Evolutionary conservation across 768 basidiomycete genomes (phyloP).

Genomic region (Mycena leptocephala): DNA sequence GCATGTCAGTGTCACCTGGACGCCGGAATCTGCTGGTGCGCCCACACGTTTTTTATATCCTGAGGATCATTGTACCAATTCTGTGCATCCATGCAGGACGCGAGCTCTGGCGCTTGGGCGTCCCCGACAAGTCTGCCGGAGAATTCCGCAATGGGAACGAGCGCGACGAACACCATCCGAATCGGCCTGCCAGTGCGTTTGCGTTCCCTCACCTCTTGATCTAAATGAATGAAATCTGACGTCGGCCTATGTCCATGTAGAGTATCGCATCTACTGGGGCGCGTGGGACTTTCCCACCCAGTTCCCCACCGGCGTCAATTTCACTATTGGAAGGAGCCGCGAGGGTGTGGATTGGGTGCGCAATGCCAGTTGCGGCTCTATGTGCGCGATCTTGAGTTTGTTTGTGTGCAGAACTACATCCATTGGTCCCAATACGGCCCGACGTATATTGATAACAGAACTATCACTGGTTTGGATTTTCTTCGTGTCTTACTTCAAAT

Average conservation of each 20-base stretch:
- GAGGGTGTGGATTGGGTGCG: constrained; percentile 40
- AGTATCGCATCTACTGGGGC: constrained; percentile 43
- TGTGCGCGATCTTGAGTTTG: neutral
- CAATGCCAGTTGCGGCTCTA: neutral
- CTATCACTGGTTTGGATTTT: constrained; percentile 36
- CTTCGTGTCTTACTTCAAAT: neutral
- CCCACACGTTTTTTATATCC: too few relatives aligned
- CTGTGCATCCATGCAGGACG: neutral
- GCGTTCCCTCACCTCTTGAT: neutral
- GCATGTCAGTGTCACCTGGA: constrained; percentile 35
- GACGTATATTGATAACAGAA: constrained; percentile 40
- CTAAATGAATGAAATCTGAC: neutral
- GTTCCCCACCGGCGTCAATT: constrained; percentile 48
- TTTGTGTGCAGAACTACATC: constrained; percentile 43
- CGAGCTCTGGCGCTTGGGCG: constrained; percentile 46
- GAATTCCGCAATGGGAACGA: constrained; percentile 44
- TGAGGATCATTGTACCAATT: neutral
- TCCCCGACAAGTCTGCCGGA: constrained; percentile 44
- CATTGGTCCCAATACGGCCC: constrained; percentile 47
- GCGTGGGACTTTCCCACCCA: constrained; percentile 48
- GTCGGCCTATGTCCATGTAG: neutral
- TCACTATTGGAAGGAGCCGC: constrained; percentile 43
- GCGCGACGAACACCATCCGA: constrained; percentile 37
- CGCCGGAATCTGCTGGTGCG: constrained; percentile 38
- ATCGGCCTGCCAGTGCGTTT: constrained; percentile 37